Percentiles rank a stretch among this genome's conserved stretches.
Conservation (phyloP, 148 eudicot genomes). For the Nepenthes gracilis region DNA sequence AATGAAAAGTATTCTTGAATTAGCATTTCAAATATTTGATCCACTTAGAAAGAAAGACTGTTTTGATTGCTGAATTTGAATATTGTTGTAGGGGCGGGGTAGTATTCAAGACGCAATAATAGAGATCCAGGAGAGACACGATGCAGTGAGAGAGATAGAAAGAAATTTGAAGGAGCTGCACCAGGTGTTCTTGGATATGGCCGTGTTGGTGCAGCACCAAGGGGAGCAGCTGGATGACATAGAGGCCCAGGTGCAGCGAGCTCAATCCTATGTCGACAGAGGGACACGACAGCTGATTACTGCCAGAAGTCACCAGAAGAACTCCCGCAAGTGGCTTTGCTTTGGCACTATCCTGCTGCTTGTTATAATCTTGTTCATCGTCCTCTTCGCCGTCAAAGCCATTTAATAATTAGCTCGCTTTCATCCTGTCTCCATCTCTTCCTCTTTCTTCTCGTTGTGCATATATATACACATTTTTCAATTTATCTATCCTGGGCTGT, state of each 20-base stretch:
- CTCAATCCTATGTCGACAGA: slow-evolving; percentile 24
- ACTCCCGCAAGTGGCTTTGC: slow-evolving; percentile 48
- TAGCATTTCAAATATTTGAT: too few species aligned
- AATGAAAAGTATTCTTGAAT: too few species aligned
- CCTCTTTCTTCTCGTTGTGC: too few species aligned
- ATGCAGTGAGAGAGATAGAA: slow-evolving; percentile 43
- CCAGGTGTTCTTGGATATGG: slow-evolving; percentile 49
- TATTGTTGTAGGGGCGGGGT: slow-evolving; percentile 35
- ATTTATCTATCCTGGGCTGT: too few species aligned
- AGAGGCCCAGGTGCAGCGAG: slow-evolving; percentile 29
- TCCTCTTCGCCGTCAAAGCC: slow-evolving; percentile 11
- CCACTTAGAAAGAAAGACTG: too few species aligned
- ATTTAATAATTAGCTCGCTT: too few species aligned
- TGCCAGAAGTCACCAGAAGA: slow-evolving; percentile 41
- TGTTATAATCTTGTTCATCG: slow-evolving; percentile 21
- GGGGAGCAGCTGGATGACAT: slow-evolving; percentile 41
- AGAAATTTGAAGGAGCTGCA: slow-evolving; percentile 34
- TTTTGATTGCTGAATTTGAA: not conserved
- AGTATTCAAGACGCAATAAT: slow-evolving; percentile 37
- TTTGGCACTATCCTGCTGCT: slow-evolving; percentile 34
- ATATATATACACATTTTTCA: too few species aligned
- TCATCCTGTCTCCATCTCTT: too few species aligned
- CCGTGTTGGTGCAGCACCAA: slow-evolving; percentile 40
- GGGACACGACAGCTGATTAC: slow-evolving; percentile 25
- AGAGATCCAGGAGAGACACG: slow-evolving; percentile 58